A percentile compares a stretch with the other conserved stretches of the same genome.
Evolutionary conservation across 2,329 filamentous ascomycete species (phyloP).

Genomic region (Stromatinia cepivora): DNA sequence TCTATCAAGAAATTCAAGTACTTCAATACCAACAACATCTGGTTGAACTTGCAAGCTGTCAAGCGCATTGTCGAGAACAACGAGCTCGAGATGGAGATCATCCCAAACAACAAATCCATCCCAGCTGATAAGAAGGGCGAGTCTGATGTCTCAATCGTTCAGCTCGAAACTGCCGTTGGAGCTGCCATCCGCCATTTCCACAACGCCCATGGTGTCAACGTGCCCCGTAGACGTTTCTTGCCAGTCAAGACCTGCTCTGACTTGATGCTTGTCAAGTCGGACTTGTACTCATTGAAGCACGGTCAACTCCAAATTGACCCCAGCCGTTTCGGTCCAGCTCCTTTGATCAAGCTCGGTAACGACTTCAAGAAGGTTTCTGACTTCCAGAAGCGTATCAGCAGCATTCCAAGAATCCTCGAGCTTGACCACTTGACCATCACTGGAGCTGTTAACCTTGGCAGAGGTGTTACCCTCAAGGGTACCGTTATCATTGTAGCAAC

Average conservation of each 20-base stretch:
- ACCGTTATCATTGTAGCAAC: conserved; percentile 99
- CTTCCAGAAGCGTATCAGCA: conserved; percentile 85
- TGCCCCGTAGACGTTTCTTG: conserved; percentile 95
- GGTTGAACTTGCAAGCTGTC: conserved; percentile 96
- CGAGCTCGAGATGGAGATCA: conserved; percentile 99
- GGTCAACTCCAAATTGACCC: conserved; percentile 97
- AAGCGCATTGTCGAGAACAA: conserved; percentile 99
- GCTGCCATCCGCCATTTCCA: conserved; percentile 98
- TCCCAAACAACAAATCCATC: conserved; percentile 98
- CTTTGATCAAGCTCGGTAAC: conserved; percentile 95
- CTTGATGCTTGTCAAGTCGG: conserved; percentile 99
- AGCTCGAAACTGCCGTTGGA: conserved; percentile 98
- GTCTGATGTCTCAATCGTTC: conserved; percentile 94
- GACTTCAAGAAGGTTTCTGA: conserved; percentile 99
- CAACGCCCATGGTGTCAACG: conserved; percentile 98
- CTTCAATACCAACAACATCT: conserved; percentile 99
- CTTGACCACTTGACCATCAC: conserved; percentile 96
- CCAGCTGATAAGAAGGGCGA: conserved; percentile 99
- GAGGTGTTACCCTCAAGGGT: conserved; percentile 93
- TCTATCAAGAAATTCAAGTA: conserved; percentile 99
- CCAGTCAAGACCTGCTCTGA: conserved; percentile 99
- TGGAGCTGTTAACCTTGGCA: conserved; percentile 92
- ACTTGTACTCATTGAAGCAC: conserved; percentile 98
- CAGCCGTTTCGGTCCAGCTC: conserved; percentile 92
- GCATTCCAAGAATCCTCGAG: conserved; percentile 88